Base-by-base conservation (phyloP, 23 red algal genomes). In the Cyanidiococcus yangmingshanensis region DNA sequence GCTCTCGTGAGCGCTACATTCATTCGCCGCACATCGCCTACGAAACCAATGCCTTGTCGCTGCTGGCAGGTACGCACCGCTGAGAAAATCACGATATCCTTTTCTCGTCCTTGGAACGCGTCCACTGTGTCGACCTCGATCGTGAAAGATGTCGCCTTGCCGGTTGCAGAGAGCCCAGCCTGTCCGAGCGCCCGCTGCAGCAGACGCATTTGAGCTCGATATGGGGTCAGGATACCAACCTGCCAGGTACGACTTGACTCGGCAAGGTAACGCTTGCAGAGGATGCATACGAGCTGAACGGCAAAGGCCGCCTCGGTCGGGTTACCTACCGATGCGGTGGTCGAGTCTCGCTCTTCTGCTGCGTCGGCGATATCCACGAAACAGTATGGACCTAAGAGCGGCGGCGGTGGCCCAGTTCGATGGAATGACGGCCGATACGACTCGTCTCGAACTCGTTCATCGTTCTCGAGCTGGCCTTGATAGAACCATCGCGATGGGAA, bases 41-140 rank as follows among this genome's bases (percentile, higher is more conserved):
- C 87, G 68, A 98, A 98, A 1, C 94, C 94, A 89, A 98, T 98
- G 37, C 68, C 58, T 7, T 77, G 67, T 34, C 57, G 32, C 0
- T 74, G 36, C 34, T 67, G 51, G 0, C 59, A 63, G 45, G 80
- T 80, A 31, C 94, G 94, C 33, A 98, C 94, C 2, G 84, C 84
- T 25, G 80, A 85, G 37, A 98, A 41, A 59, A 98, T 45, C 41
- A 98, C 79, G 58, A 90, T 59, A 18, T 83, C 76, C 41, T 88
- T 91, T 68, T 98, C 94, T 38, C 94, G 82, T 35, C 87, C 94
- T 76, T 98, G 94, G 37, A 91, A 86, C 1, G 85, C 94, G 77
- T 98, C 87, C 68, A 98, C 83, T 2, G 94, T 92, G 39, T 78
- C 87, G 17, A 98, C 82, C 67, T 98, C 94, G 63, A 98, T 76